Conservation (phyloP, 495 filamentous ascomycete species). For the Pyronema domesticum region DNA sequence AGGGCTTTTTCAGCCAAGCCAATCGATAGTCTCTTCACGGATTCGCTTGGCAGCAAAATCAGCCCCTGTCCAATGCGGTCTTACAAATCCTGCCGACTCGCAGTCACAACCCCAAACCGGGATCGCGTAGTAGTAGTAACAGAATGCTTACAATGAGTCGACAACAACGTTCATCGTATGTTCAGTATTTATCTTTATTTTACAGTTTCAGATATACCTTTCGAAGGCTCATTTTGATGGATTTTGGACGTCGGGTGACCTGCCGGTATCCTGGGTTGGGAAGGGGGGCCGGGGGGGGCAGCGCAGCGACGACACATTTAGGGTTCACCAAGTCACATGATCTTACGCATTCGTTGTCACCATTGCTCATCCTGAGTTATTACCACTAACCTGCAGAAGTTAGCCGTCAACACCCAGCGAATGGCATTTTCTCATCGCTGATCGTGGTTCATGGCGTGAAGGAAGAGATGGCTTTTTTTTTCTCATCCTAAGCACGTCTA, state of each 20-base stretch:
- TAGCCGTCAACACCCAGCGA: background rate
- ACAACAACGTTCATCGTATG: background rate
- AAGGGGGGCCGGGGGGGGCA: background rate
- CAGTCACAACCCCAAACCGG: background rate
- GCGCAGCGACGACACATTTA: background rate
- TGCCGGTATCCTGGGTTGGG: background rate
- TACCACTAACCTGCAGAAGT: background rate
- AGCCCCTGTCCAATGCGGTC: background rate
- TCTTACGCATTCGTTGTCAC: background rate
- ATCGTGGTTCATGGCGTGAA: background rate
- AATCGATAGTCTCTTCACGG: background rate
- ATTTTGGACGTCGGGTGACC: background rate
- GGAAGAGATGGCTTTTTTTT: background rate
- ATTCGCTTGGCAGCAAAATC: background rate
- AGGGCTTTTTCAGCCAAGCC: slow-evolving; percentile 8
- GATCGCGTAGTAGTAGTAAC: background rate
- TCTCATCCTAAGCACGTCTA: background rate
- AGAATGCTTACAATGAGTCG: background rate
- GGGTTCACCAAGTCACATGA: background rate
- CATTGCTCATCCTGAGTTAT: background rate
- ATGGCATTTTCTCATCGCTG: background rate
- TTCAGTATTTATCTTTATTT: background rate
- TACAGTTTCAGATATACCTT: background rate
- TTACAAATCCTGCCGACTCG: background rate
- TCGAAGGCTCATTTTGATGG: background rate